phyloP scores from a whole-genome alignment of 495 filamentous ascomycete species.

The Glutinoglossum americanum region DNA sequence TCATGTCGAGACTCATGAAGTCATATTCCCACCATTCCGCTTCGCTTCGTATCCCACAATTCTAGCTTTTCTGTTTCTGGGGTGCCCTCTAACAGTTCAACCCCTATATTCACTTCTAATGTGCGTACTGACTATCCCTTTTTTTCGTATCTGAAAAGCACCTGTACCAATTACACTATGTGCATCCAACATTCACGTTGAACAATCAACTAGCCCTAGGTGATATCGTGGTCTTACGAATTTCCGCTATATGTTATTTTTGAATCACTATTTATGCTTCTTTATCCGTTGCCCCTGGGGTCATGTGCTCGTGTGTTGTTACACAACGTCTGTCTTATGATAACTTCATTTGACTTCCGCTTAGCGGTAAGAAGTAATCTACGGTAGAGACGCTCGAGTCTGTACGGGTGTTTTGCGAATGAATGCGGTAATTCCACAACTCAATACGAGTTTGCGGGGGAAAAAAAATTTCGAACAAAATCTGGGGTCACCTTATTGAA shows the following conservation, averaged over 20 bases:
- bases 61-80: background rate
- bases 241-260: background rate
- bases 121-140: background rate
- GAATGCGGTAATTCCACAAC: no score
- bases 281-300: background rate
- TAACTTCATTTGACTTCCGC: background rate
- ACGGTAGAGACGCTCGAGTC: no score
- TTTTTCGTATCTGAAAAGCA: background rate
- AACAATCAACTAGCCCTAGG: background rate
- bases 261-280: background rate
- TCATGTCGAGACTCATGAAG: background rate
- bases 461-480: no score
- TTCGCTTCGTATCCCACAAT: background rate
- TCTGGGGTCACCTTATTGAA: no score
- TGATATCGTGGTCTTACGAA: background rate
- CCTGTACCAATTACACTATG: background rate
- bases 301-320: background rate
- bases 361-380: no score
- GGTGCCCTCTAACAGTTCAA: conserved; percentile 1
- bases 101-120: conserved; percentile 1
- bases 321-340: background rate
- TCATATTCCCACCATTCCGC: background rate
- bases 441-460: no score
- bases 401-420: no score
- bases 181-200: background rate